Evolutionary conservation across 2,329 filamentous ascomycete species (phyloP), one percentile per base, ranked within the genome.

Genomic region (Herpotrichia juniperi): DNA sequence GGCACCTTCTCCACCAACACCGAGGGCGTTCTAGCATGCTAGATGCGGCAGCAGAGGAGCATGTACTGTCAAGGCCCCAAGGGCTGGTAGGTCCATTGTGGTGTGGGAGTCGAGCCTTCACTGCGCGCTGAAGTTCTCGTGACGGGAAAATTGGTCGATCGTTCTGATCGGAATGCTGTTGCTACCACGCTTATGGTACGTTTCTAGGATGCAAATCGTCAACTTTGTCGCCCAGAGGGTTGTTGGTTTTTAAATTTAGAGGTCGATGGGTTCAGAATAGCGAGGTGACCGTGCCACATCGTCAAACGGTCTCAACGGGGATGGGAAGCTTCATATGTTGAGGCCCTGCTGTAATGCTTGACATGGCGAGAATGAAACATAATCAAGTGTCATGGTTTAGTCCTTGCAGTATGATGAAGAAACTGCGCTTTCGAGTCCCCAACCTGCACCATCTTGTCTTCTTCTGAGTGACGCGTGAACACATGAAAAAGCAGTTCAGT

Each of bases 241-340:
- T 19, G 9, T 34, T 8, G n/a, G 26, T 12, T 7, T 30, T 12
- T 34, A 10, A 16, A 34, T 8, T 34, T 34, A n/a, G 21, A 40
- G 37, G 37, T n/a, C n/a, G 37, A 21, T 25, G 37, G 37, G 37
- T 8, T 12, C 19, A 19, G 17, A 34, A n/a, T 9, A 34, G 34
- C 34, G 16, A 19, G 5, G 37, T n/a, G 19, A 40, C 37, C 25
- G 37, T 40, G 21, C 21, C 21, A 24, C 37, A 40, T 40, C 7
- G 21, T 40, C 37, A 40, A 40, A 40, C 37, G 14, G 21, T 24
- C 37, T 22, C 37, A 24, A 40, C 37, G 21, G 37, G 37, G 37
- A 40, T 24, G 37, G 19, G 37, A 40, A n/a, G n/a, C 37, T 6
- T 40, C 21, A 25, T 12, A 24, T n/a, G n/a, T 24, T 24, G 19